Percentiles rank a stretch among this genome's conserved stretches.
Conservation (phyloP, 306 rosid species). For the cucumber (Cucumis sativus) region DNA sequence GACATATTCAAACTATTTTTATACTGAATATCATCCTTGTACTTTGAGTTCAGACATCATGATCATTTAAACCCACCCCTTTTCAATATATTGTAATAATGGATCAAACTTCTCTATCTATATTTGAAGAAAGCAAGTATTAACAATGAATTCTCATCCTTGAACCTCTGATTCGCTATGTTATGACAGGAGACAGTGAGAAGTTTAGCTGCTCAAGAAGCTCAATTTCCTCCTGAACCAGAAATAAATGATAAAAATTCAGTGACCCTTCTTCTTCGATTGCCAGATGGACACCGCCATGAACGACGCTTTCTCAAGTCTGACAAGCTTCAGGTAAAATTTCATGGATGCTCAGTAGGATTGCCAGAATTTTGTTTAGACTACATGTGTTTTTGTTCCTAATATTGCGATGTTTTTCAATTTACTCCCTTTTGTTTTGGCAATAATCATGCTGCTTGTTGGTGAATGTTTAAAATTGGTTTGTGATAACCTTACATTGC, state of each 20-base stretch:
- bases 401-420: background rate
- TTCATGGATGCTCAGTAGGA: background rate
- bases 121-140: background rate
- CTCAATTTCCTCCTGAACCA: conserved; percentile 51
- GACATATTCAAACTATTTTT: background rate
- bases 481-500: background rate
- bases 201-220: conserved; percentile 24
- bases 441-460: background rate
- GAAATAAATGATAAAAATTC: conserved; percentile 37
- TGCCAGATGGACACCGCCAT: conserved; percentile 67
- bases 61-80: background rate
- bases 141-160: background rate
- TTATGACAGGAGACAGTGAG: conserved; percentile 32
- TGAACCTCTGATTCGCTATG: background rate
- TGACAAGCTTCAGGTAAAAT: conserved; percentile 70
- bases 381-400: background rate
- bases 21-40: background rate
- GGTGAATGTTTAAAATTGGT: background rate
- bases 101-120: background rate
- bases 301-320: conserved; percentile 56
- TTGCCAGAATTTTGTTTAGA: background rate
- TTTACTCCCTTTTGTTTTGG: background rate
- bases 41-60: background rate
- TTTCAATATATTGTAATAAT: background rate
- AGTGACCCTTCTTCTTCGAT: conserved; percentile 53